Conservation (phyloP, 2,329 filamentous ascomycete genomes). For the Penicillium fuscoglaucum region DNA sequence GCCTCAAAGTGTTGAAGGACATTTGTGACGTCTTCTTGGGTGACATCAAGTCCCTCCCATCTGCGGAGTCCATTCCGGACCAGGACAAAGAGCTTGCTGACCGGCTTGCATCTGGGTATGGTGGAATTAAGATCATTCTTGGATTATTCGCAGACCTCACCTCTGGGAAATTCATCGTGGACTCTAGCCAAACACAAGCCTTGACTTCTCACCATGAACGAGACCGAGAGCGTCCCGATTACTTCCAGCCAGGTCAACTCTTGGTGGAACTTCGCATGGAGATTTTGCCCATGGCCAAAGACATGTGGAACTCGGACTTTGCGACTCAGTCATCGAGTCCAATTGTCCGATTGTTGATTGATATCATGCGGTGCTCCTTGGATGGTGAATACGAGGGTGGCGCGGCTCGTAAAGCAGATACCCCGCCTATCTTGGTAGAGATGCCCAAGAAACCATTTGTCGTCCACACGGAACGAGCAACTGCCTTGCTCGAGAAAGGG, state of each 20-base stretch:
- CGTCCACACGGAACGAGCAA: conserved; percentile 51
- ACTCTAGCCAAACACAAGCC: conserved; percentile 65
- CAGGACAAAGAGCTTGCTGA: conserved; percentile 43
- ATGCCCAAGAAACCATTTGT: conserved; percentile 54
- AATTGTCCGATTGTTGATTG: conserved; percentile 76
- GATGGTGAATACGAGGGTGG: conserved; percentile 72
- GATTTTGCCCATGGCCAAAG: conserved; percentile 71
- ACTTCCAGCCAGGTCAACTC: conserved; percentile 71
- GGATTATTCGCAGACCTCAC: conserved; percentile 76
- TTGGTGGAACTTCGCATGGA: conserved; percentile 81
- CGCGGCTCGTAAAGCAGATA: conserved; percentile 64
- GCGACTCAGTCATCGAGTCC: conserved; percentile 77
- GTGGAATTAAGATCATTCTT: conserved; percentile 77
- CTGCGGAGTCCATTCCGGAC: conserved; percentile 43
- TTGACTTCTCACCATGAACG: conserved; percentile 55
- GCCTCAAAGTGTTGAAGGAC: conserved; percentile 70
- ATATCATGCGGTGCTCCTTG: conserved; percentile 77
- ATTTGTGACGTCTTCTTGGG: conserved; percentile 69
- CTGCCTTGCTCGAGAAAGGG: conserved; percentile 47
- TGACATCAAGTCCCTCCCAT: conserved; percentile 54
- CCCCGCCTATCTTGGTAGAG: conserved; percentile 51
- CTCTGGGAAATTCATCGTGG: conserved; percentile 75
- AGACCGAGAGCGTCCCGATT: conserved; percentile 58
- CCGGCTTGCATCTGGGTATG: conserved; percentile 54
- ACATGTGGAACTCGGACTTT: conserved; percentile 82